A percentile compares a stretch with the other conserved stretches of the same genome.
Evolutionary conservation across 768 basidiomycete genomes (phyloP).

Genomic region (Galerina sulciceps): DNA sequence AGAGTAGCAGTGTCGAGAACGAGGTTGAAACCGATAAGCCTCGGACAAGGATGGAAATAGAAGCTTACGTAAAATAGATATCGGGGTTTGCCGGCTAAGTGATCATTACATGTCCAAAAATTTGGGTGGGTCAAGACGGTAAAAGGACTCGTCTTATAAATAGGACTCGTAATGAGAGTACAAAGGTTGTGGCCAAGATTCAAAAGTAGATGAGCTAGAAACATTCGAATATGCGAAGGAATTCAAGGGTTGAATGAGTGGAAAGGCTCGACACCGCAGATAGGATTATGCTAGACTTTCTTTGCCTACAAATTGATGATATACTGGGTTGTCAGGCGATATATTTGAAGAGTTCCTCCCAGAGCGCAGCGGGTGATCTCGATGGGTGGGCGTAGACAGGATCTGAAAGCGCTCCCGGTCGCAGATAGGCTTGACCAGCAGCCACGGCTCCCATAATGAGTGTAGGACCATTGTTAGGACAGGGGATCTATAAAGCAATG

Average conservation of each 20-base stretch:
- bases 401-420: slow-evolving; percentile 65
- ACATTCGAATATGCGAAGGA: not conserved
- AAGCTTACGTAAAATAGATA: too few relatives aligned
- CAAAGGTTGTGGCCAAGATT: not conserved
- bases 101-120: too few relatives aligned
- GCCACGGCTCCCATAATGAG: slow-evolving; percentile 50
- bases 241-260: not conserved
- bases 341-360: slow-evolving; percentile 85
- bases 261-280: not conserved
- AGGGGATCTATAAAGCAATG: slow-evolving; percentile 28
- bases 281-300: slow-evolving; percentile 28
- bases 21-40: too few relatives aligned
- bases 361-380: slow-evolving; percentile 78
- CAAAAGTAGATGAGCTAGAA: too few relatives aligned
- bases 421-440: slow-evolving; percentile 73
- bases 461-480: slow-evolving; percentile 55
- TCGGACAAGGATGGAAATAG: too few relatives aligned
- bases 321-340: slow-evolving; percentile 62
- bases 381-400: slow-evolving; percentile 81
- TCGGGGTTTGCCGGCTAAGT: too few relatives aligned
- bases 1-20: too few relatives aligned
- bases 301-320: slow-evolving; percentile 27
- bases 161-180: not conserved
- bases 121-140: too few relatives aligned
- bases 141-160: too few relatives aligned